Evolutionary conservation across 1,139 yeast genomes (phyloP), one percentile per base, ranked within the genome.

Genomic region (Lipomyces yarrowii): DNA sequence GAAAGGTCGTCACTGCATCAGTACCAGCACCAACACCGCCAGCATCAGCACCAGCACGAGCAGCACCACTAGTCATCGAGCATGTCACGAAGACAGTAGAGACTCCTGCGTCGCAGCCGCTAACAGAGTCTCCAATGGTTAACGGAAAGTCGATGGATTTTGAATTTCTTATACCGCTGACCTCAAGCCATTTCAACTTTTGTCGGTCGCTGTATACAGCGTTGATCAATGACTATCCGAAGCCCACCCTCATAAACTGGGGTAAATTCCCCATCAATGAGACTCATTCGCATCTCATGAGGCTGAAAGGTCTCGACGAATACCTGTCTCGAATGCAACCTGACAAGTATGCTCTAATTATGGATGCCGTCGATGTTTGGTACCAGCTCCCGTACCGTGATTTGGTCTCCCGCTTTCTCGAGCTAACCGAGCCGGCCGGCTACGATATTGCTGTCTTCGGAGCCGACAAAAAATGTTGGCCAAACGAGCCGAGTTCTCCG

Each of bases 301-400:
- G 65, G 57, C 59, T 67, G 54, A 42, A 33, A 52, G 69, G 69
- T 55, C 63, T 67, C 57, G 62, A 55, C 57, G 59, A 46, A 37
- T 46, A 57, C 32, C 65, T 67, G 23, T 51, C 65, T 56, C 32
- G 52, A 15, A 51, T 65, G 42, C 56, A 56, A 48, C 61, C 57
- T 21, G 60, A 65, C 59, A 64, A 65, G 53, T 56, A n/a, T 42
- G 69, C 61, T 15, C 51, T 67, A 52, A 62, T 67, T 59, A 65
- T 62, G 65, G 69, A 67, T 57, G 69, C 69, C 56, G 65, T 65
- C 60, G 69, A 67, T 46, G 69, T 67, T 53, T 67, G 69, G 69
- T 67, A 65, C 58, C 69, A 67, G 63, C 64, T 65, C 15, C 63
- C 69, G 26, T 67, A 46, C 56, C 46, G 6, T 33, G 65, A 60